Evolutionary conservation across 2,329 filamentous ascomycete species (phyloP).

Genomic region (Phoma herbarum): DNA sequence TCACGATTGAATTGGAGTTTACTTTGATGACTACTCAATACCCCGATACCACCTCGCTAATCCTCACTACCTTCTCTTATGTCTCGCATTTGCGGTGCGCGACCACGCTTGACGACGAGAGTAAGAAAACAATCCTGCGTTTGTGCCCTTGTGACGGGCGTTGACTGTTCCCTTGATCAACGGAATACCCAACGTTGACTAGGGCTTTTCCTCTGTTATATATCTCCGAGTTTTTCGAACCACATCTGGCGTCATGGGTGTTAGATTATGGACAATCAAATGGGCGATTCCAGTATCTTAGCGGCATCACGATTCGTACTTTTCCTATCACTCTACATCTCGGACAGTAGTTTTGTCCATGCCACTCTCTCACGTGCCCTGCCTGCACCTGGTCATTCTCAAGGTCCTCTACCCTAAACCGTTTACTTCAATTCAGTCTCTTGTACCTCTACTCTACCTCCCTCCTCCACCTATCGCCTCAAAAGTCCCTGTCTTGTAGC

Average conservation of each 20-base stretch:
- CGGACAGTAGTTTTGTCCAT: slow-evolving; percentile 23
- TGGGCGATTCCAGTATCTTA: slow-evolving; percentile 22
- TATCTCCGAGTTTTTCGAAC: slow-evolving; percentile 27
- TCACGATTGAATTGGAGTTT: slow-evolving; percentile 23
- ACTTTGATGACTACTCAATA: slow-evolving; percentile 26
- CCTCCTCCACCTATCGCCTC: background rate
- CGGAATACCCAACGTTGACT: slow-evolving; percentile 13
- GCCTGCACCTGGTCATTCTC: slow-evolving; percentile 1
- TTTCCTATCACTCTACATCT: slow-evolving; percentile 12
- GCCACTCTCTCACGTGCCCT: slow-evolving; percentile 19
- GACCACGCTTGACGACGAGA: slow-evolving; percentile 43
- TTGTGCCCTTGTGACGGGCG: slow-evolving; percentile 25
- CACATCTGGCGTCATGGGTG: slow-evolving; percentile 24
- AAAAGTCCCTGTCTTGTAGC: slow-evolving; percentile 17
- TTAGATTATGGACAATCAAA: slow-evolving; percentile 29
- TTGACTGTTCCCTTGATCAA: slow-evolving; percentile 20
- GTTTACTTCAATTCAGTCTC: slow-evolving; percentile 6
- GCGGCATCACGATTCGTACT: slow-evolving; percentile 22
- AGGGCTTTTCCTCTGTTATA: slow-evolving; percentile 34
- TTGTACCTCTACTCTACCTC: background rate
- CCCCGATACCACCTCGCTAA: slow-evolving; percentile 30
- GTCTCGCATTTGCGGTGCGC: slow-evolving; percentile 30
- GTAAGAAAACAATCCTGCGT: slow-evolving; percentile 34
- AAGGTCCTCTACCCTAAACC: background rate
- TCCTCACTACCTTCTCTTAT: slow-evolving; percentile 29